Evolutionary conservation across 1,284 basidiomycete species (phyloP), one percentile per base, ranked within the genome.

Genomic region (Trichosporon inkin): DNA sequence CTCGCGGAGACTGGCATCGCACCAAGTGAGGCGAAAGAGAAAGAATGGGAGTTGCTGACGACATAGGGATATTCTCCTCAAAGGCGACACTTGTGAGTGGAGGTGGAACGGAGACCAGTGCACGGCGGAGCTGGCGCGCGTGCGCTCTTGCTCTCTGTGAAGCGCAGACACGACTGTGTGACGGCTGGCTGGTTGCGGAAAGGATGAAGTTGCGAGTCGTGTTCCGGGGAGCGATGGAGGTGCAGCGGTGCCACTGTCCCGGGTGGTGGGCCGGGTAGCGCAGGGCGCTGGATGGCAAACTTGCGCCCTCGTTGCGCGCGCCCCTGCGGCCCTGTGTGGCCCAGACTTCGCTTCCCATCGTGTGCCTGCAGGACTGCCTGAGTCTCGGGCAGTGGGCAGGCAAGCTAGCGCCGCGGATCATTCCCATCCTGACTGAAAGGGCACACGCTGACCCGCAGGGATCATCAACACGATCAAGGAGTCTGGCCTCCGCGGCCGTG

Each of bases 401-500:
- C 47, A 10, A 10, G 47, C 28, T 51, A 16, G 34, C 51, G 19
- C 32, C 17, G 51, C 51, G 20, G 44, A 99, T 80, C 84, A 86
- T 91, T 8, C 28, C 28, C 28, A 8, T 32, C 28, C 8, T 8
- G 5, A 32, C 5, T 8, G n/a, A 32, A 4, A 4, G 28, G 28
- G 28, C 28, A 8, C 28, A 32, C 4, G 28, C 28, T 32, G 28
- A 32, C 28, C 4, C 28, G 16, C 44, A 49, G 44, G 44, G 90
- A 92, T 99, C 71, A 98, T 99, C 66, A 87, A 95, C 75, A 87
- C 86, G 58, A 90, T 98, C 74, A 98, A 99, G 79, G 92, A 92
- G 71, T 97, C 93, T 14, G 95, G 95, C 56, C 84, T 99, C 52
- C 87, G 95, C 73, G 95, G 95, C 24, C 88, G 96, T 67, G 95